phyloP scores from a whole-genome alignment of 805 yeast genomes.

The Candida sonorensis region DNA sequence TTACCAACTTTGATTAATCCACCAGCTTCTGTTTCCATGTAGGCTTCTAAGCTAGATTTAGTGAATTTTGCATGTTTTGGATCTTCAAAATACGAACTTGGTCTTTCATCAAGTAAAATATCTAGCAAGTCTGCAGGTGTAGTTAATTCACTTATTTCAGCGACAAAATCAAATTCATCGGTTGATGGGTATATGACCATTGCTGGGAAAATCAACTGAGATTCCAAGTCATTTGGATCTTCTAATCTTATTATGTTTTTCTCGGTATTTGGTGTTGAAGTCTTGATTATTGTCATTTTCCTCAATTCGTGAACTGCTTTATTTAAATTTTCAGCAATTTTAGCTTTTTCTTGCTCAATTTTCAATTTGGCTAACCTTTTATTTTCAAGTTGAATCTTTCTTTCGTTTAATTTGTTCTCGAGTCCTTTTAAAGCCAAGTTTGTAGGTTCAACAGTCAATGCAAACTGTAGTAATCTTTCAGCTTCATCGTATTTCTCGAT shows the following conservation, averaged over 20 bases:
- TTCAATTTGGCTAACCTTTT: neutral
- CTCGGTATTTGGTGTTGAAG: too few species aligned
- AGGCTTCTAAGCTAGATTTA: constrained; percentile 56
- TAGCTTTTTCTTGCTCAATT: constrained; percentile 10
- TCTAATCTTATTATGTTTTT: constrained; percentile 41
- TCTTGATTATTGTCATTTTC: too few species aligned
- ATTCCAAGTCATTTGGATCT: constrained; percentile 59
- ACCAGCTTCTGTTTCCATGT: constrained; percentile 75
- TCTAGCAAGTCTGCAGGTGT: constrained; percentile 59
- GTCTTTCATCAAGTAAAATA: constrained; percentile 56
- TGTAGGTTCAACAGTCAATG: constrained; percentile 50
- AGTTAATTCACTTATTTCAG: constrained; percentile 64
- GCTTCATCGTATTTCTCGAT: constrained; percentile 72
- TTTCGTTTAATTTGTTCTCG: constrained; percentile 31
- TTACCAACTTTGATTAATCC: constrained; percentile 84
- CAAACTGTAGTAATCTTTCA: constrained; percentile 56
- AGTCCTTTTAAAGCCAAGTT: constrained; percentile 51
- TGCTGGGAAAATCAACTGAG: constrained; percentile 79
- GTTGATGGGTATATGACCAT: constrained; percentile 75
- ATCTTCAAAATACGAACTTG: constrained; percentile 60
- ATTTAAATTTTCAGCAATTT: constrained; percentile 32
- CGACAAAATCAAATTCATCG: constrained; percentile 78
- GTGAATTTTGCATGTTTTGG: constrained; percentile 57
- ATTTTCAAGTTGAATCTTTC: too few species aligned
- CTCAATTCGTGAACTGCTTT: too few species aligned